phyloP scores from a whole-genome alignment of 1,284 basidiomycete genomes.

The Sanghuangporus weigelae region DNA sequence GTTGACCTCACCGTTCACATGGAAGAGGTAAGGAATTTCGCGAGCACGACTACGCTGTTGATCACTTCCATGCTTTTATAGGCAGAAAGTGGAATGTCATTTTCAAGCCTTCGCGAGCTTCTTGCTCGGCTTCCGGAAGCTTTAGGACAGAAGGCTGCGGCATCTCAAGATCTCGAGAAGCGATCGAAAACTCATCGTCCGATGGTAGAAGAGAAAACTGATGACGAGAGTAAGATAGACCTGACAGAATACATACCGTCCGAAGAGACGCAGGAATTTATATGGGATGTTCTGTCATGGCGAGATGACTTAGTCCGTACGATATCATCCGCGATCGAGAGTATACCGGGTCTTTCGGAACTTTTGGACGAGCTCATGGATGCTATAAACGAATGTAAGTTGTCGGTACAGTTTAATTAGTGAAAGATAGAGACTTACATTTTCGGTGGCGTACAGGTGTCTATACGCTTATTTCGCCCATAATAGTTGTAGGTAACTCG shows the following conservation, averaged over 20 bases:
- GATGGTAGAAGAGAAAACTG: not conserved
- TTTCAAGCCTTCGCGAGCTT: conserved; percentile 3
- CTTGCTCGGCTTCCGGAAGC: conserved; percentile 3
- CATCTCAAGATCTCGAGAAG: not conserved
- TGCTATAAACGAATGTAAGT: conserved; percentile 28
- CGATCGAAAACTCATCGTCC: not conserved
- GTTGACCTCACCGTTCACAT: conserved; percentile 48
- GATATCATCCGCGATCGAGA: conserved; percentile 27
- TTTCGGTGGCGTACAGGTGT: conserved; percentile 22
- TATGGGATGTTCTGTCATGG: conserved; percentile 50
- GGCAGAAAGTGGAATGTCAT: conserved; percentile 1
- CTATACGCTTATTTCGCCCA: conserved; percentile 39
- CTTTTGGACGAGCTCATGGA: conserved; percentile 38
- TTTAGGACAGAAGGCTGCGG: not conserved
- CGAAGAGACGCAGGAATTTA: conserved; percentile 40
- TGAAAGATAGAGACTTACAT: not conserved
- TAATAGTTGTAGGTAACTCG: conserved; percentile 20
- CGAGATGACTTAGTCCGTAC: conserved; percentile 32
- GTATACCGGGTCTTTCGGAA: conserved; percentile 44
- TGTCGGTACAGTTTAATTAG: not conserved
- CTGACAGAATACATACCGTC: conserved; percentile 28
- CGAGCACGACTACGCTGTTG: not conserved
- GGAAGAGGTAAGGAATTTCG: conserved; percentile 26
- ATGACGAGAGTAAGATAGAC: conserved; percentile 16
- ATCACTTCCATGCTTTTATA: not conserved